Base-by-base conservation (phyloP, 78 protist genomes). In the Cyanophora paradoxa region DNA sequence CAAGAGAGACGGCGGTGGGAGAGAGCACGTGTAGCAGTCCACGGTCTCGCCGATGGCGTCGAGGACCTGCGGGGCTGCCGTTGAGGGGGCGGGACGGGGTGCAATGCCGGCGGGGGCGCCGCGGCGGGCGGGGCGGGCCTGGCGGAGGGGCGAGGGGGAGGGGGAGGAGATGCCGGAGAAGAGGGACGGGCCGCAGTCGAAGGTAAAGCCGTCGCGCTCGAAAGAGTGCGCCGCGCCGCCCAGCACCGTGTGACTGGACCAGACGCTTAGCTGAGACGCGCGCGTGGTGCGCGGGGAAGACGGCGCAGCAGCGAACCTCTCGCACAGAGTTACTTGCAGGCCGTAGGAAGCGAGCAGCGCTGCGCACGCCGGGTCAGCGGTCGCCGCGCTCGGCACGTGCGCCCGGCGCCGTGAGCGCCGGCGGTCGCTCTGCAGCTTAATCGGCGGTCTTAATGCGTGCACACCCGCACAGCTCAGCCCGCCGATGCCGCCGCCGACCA, bases 171-270 rank as follows among this genome's bases (percentile, higher is more conserved):
- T 42, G 10, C 37, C 37, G 46, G 44, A 34, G 68, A 34, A 61
- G 42, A 61, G 44, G 68, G 44, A 34, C 40, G 68, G 68, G 17
- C 68, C 68, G n/a, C 44, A 61, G 68, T 61, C 68, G 68, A 61
- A 61, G 30, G 39, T 61, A 42, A 10, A 61, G 30, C 44, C 34
- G 10, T 36, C 50, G 7, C 24, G 13, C 42, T 61, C 42, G 11
- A 61, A 61, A 37, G 68, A 61, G 44, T 61, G 68, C 68, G 68
- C 68, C 46, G 68, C 68, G 1, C 68, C 68, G 34, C 68, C 44
- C 8, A 42, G 44, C 5, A 34, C n/a, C 26, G 20, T 11, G 24
- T 61, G 68, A n/a, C n/a, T n/a, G n/a, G n/a, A n/a, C n/a, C n/a
- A n/a, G n/a, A n/a, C n/a, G n/a, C n/a, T n/a, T n/a, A n/a, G n/a